A percentile compares a stretch with the other conserved stretches of the same genome.
These are phyloP conservation scores for Puccinia novopanici DNA, from an alignment of 1,284 basidiomycete genomes.

Conservation along the genomic window DNA sequence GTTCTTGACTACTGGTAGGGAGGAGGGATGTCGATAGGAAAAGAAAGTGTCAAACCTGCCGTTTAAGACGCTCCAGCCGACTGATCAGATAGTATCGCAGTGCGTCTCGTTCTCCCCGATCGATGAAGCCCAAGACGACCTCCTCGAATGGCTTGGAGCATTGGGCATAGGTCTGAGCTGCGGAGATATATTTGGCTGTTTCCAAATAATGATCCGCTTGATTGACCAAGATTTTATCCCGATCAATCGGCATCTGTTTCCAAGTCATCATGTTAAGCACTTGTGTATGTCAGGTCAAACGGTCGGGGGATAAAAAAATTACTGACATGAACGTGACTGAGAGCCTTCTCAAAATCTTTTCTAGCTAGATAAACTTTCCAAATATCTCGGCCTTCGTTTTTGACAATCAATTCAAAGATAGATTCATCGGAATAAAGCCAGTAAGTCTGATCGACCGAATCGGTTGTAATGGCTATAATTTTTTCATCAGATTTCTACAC, in stretches of 20 bases:
- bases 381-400: slow-evolving; percentile 87
- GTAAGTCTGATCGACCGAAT: slow-evolving; percentile 83
- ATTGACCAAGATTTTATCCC: slow-evolving; percentile 77
- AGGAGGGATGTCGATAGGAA: not conserved
- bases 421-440: slow-evolving; percentile 92
- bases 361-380: slow-evolving; percentile 88
- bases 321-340: slow-evolving; percentile 77
- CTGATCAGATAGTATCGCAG: slow-evolving; percentile 86
- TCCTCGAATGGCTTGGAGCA: slow-evolving; percentile 88
- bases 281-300: too few relatives aligned
- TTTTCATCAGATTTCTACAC: slow-evolving; percentile 72
- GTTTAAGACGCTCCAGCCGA: slow-evolving; percentile 77
- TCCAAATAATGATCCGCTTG: slow-evolving; percentile 84
- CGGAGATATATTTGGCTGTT: slow-evolving; percentile 80
- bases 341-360: slow-evolving; percentile 73
- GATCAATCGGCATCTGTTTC: slow-evolving; percentile 76
- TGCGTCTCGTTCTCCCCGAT: slow-evolving; percentile 86
- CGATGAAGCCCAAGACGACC: slow-evolving; percentile 85
- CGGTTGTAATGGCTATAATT: slow-evolving; percentile 73
- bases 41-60: slow-evolving; percentile 66
- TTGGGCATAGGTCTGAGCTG: slow-evolving; percentile 87
- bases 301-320: too few relatives aligned
- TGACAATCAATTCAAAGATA: slow-evolving; percentile 82
- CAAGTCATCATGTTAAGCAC: too few relatives aligned
- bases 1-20: not conserved